Percentiles rank a stretch among this genome's conserved stretches.
phyloP scores from a whole-genome alignment of 768 basidiomycete genomes.

The Brasilioporus rufonigricans region DNA sequence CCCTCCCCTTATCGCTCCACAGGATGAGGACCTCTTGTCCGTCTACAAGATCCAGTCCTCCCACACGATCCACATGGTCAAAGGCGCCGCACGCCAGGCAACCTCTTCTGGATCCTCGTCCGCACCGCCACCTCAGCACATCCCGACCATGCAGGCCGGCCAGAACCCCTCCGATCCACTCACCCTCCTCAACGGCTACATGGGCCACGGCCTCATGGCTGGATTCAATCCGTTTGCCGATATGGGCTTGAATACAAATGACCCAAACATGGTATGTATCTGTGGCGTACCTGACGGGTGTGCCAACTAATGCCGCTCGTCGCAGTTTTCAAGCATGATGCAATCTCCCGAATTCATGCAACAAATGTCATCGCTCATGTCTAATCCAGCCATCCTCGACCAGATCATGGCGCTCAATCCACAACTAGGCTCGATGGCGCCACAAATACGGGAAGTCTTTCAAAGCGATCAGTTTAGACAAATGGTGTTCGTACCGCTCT shows the following conservation, averaged over 20 bases:
- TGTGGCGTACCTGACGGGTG: not conserved
- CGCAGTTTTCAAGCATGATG: conserved; percentile 80
- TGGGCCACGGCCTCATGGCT: conserved; percentile 77
- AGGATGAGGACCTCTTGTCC: conserved; percentile 83
- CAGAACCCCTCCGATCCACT: conserved; percentile 87
- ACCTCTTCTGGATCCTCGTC: conserved; percentile 36
- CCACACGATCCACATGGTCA: conserved; percentile 94
- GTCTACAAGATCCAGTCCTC: conserved; percentile 87
- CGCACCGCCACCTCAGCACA: conserved; percentile 38
- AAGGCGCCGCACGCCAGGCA: conserved; percentile 60
- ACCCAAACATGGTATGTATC: conserved; percentile 84
- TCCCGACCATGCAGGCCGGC: conserved; percentile 88
- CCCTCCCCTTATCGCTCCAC: conserved; percentile 10
- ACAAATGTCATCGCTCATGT: conserved; percentile 85
- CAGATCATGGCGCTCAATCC: conserved; percentile 84
- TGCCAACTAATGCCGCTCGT: not conserved
- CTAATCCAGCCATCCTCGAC: conserved; percentile 86
- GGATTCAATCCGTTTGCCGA: conserved; percentile 91
- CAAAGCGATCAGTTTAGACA: conserved; percentile 72
- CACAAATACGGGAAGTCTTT: conserved; percentile 77
- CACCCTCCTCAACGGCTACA: conserved; percentile 74
- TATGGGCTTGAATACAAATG: conserved; percentile 87
- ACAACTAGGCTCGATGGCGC: conserved; percentile 69
- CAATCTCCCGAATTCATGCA: conserved; percentile 80
- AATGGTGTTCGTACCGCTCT: conserved; percentile 55